Conservation (phyloP, 2,329 filamentous ascomycete species). For the Pestalotiopsis sp. region DNA sequence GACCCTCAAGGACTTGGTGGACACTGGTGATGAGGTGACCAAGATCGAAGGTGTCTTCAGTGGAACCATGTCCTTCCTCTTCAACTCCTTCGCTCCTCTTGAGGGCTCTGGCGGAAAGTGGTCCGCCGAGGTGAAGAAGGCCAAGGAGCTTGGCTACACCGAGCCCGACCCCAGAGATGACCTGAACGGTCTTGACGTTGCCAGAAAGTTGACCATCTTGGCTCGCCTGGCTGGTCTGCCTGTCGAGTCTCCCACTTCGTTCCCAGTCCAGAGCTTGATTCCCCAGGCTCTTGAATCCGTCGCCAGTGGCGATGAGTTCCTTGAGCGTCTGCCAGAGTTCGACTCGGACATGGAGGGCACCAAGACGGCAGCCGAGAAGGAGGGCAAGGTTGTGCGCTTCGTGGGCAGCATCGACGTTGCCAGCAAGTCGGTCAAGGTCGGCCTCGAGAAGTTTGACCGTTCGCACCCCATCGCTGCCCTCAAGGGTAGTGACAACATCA, state of each 20-base stretch:
- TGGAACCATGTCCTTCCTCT: constrained; percentile 96
- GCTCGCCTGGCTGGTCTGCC: constrained; percentile 82
- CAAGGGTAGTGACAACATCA: constrained; percentile 98
- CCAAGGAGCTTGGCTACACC: constrained; percentile 90
- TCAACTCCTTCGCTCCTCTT: constrained; percentile 93
- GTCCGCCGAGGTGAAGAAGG: constrained; percentile 88
- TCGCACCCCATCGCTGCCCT: constrained; percentile 90
- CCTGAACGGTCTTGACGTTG: constrained; percentile 85
- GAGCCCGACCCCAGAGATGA: constrained; percentile 87
- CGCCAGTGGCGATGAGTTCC: constrained; percentile 80
- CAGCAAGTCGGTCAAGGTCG: constrained; percentile 84
- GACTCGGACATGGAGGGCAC: constrained; percentile 88
- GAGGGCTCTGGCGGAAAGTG: constrained; percentile 77
- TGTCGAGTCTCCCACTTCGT: constrained; percentile 81
- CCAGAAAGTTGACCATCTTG: constrained; percentile 94
- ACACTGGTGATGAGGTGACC: constrained; percentile 87
- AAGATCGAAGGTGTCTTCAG: constrained; percentile 98
- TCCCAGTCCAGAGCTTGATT: constrained; percentile 93
- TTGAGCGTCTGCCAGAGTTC: constrained; percentile 77
- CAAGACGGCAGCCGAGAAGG: constrained; percentile 81
- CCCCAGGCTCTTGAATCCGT: constrained; percentile 81
- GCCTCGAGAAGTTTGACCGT: constrained; percentile 84
- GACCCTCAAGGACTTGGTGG: constrained; percentile 89
- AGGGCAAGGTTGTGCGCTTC: constrained; percentile 91
- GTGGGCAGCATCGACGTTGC: constrained; percentile 90